These are phyloP conservation scores for Pseudonitzschia delicatissima DNA, from an alignment of 108 stramenopile genomes.

Conservation along the genomic window DNA sequence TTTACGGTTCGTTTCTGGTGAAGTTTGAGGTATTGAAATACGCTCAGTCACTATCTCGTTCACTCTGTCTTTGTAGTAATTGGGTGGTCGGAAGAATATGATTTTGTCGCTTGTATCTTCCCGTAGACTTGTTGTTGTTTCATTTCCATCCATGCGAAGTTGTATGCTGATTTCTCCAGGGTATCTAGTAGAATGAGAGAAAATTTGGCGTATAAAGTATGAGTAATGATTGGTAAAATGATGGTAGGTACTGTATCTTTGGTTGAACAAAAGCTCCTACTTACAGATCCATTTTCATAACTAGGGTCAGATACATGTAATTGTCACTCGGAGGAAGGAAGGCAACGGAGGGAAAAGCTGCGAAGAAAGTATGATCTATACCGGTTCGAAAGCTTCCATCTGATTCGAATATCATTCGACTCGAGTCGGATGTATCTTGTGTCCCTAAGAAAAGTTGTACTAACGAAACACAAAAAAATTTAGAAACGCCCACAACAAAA, in stretches of 20 bases:
- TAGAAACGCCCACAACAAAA: neutral
- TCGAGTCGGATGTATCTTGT: constrained; percentile 13
- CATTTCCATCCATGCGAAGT: constrained; percentile 11
- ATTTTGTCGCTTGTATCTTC: neutral
- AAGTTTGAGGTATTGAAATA: constrained; percentile 6
- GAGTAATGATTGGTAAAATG: neutral
- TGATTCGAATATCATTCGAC: constrained; percentile 14
- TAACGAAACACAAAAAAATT: neutral
- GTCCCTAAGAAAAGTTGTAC: constrained; percentile 33
- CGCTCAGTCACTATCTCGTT: constrained; percentile 25
- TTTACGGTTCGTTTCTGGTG: neutral
- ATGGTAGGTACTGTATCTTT: too few relatives aligned
- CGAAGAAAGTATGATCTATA: constrained; percentile 26
- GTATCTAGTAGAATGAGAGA: neutral
- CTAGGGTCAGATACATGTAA: constrained; percentile 14
- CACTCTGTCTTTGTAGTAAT: constrained; percentile 15
- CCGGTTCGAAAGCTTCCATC: constrained; percentile 23
- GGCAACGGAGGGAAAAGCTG: neutral
- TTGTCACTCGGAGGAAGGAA: constrained; percentile 3
- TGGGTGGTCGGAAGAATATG: constrained; percentile 35
- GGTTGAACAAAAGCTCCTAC: neutral
- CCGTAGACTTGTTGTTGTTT: constrained; percentile 1
- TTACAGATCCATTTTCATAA: constrained; percentile 24
- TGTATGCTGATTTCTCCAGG: constrained; percentile 32
- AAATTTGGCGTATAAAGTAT: neutral